Percentiles rank a stretch among this genome's conserved stretches.
These are phyloP conservation scores for Neonectria punicea DNA, from an alignment of 2,329 filamentous ascomycete genomes.

Conservation along the genomic window DNA sequence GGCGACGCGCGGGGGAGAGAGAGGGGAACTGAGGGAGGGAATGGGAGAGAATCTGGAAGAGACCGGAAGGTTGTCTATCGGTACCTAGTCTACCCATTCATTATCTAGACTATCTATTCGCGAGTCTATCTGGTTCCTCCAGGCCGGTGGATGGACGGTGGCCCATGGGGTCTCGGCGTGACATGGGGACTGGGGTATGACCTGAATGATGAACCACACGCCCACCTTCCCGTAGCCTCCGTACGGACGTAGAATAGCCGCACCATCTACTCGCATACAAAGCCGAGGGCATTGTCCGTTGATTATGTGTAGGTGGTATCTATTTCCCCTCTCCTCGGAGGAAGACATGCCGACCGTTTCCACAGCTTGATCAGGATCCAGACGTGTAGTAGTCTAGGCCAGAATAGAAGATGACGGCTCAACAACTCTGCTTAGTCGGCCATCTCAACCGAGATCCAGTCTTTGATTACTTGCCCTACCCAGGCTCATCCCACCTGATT, in stretches of 20 bases:
- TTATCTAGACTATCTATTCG: neutral
- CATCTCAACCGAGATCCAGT: slow-evolving; percentile 26
- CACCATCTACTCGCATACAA: neutral
- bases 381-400: neutral
- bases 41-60: neutral
- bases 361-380: neutral
- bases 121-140: neutral
- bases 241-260: neutral
- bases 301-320: neutral
- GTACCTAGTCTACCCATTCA: neutral
- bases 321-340: slow-evolving; percentile 5
- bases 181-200: slow-evolving; percentile 14
- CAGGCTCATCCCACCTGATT: slow-evolving; percentile 38
- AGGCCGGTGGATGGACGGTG: neutral
- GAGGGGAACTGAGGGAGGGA: neutral
- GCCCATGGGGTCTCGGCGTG: slow-evolving; percentile 17
- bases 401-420: neutral
- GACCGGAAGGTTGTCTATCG: neutral
- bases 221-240: slow-evolving; percentile 7
- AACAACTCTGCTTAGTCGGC: neutral
- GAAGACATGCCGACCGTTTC: slow-evolving; percentile 20
- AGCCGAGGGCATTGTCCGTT: neutral
- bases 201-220: slow-evolving; percentile 15
- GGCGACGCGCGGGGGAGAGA: slow-evolving; percentile 7
- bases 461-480: neutral